phyloP scores from a whole-genome alignment of 78 protist species.

The Polysphondylium violaceum region DNA sequence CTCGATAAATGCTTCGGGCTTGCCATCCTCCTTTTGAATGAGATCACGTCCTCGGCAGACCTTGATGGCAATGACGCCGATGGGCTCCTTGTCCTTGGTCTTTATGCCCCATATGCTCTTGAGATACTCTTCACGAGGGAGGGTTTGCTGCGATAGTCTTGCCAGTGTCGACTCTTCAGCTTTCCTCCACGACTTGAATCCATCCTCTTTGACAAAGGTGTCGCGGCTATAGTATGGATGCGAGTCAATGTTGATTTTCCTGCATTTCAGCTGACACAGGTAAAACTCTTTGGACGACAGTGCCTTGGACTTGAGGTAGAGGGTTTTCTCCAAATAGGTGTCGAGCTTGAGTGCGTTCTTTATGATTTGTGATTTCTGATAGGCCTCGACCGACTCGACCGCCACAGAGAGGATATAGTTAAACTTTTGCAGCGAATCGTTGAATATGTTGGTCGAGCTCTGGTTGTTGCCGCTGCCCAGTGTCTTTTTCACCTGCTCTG shows the following conservation, averaged over 20 bases:
- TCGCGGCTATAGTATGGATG: constrained; percentile 28
- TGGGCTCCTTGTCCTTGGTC: constrained; percentile 32
- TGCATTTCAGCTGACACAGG: constrained; percentile 24
- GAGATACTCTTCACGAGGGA: constrained; percentile 42
- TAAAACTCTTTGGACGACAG: constrained; percentile 40
- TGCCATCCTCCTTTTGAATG: constrained; percentile 17
- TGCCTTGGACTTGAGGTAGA: constrained; percentile 5
- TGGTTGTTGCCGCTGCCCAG: not conserved
- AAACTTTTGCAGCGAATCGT: constrained; percentile 43
- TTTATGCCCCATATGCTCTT: constrained; percentile 44
- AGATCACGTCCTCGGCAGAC: constrained; percentile 47
- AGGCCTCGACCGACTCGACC: constrained; percentile 19
- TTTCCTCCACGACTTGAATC: constrained; percentile 23
- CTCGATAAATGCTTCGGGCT: constrained; percentile 39
- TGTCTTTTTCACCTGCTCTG: constrained; percentile 18
- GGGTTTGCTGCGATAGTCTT: constrained; percentile 4
- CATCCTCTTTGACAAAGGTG: not conserved
- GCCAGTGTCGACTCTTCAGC: constrained; percentile 12
- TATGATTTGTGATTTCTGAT: constrained; percentile 10
- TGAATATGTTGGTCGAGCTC: not conserved
- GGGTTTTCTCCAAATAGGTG: constrained; percentile 37
- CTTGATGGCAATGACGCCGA: constrained; percentile 63
- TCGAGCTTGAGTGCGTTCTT: constrained; percentile 22
- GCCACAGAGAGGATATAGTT: constrained; percentile 37
- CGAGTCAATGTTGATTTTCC: constrained; percentile 26